Evolutionary conservation across 805 yeast genomes (phyloP), one percentile per base, ranked within the genome.

Genomic region (Geotrichum ghanense): DNA sequence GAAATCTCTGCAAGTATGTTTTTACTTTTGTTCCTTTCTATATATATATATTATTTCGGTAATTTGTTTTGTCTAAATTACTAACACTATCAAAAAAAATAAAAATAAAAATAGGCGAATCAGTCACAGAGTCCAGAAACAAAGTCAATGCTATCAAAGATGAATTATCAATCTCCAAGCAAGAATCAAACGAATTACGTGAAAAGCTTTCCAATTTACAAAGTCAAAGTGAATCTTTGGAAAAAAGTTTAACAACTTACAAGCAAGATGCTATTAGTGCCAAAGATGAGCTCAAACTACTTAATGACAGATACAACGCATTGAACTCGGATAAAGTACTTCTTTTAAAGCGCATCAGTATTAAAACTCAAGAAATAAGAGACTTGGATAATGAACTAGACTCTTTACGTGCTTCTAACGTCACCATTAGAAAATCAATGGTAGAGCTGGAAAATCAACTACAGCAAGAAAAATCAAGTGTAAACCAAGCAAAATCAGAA

Each of bases 361-460:
- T 50, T 34, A 50, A 49, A 22, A 56, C 51, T 22, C 40, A 42
- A 10, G 61, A 54, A 40, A 34, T 58, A 51, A 48, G 48, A 35
- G 43, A 41, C 2, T 47, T 68, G 20, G 62, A 61, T 31, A 52
- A 56, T 17, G 78, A 74, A 42, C 57, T 66, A n/a, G 60, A 56
- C 17, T 53, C 54, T 4, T 42, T 73, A 21, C 63, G 68, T 19
- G 49, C 55, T 1, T 50, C 60, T 2, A 69, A 64, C 49, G 63
- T 65, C 43, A 53, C 58, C 1, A 54, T 71, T 12, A 65, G 78
- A 46, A 60, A 64, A 39, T 55, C 59, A 21, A 48, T 71, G 17
- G 50, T 71, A 37, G 69, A 68, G 1, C 61, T 60, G 37, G 70
- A 56, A 46, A 59, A 56, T 7, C 51, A 59, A 6, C 52, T 60